Base-by-base conservation (phyloP, 2,329 filamentous ascomycete genomes). In the Metarhizium guizhouense region DNA sequence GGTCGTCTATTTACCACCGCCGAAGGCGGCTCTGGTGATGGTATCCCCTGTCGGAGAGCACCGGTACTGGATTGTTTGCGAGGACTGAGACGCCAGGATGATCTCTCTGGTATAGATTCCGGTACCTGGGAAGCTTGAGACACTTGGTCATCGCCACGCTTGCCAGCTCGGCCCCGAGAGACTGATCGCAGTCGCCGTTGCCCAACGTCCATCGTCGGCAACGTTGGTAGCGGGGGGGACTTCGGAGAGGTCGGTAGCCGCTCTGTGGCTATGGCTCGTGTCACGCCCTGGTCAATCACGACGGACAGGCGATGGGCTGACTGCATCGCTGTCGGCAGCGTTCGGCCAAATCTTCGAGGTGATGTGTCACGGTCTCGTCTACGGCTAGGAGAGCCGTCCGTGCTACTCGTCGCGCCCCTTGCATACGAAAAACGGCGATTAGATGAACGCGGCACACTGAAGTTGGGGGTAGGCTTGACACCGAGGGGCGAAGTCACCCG, bases 301-400 rank as follows among this genome's bases (percentile, higher is more conserved):
- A 80, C 74, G 1, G 80, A 83, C 10, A 83, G 66, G 2, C 79
- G 78, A 6, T 79, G 73, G 2, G 78, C 74, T 57, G 76, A 72
- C 30, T 73, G 67, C 43, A 82, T 65, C 0, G 75, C 70, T 1
- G 77, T 75, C 2, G 79, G 77, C 2, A 76, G 74, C 16, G 70
- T 67, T 42, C 71, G 72, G 42, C 47, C 50, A 20, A 3, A n/a
- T 40, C 45, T 53, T 18, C 32, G 36, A n/a, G 53, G 45, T 14
- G 56, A 55, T 18, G 20, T 47, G 3, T 13, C 54, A 16, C 51
- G 10, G 11, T 58, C 45, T 25, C 47, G 51, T 48, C 16, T 36
- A 7, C 36, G 59, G 2, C 54, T 51, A 47, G 61, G 42, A 11
- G 56, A 54, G 18, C 43, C 36, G 30, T 57, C 59, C 29, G 57